Percentiles rank a stretch among this genome's conserved stretches.
Conservation (phyloP, 2,329 filamentous ascomycete genomes). For the Arthrobotrys conoides region DNA sequence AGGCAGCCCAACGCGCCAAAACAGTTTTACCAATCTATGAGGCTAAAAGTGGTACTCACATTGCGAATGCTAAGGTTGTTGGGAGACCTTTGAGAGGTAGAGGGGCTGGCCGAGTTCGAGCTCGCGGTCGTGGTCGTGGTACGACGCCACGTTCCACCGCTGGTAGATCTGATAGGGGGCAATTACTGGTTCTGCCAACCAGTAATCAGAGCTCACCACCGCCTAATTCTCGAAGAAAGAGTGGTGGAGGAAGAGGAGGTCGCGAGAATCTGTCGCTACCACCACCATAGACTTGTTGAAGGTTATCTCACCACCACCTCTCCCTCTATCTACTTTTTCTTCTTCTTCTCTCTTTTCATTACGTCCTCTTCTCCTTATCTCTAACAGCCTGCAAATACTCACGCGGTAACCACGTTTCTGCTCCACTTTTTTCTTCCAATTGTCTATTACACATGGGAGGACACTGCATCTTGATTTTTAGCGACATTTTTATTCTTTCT, state of each 20-base stretch:
- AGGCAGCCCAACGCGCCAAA: background rate
- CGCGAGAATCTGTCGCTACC: background rate
- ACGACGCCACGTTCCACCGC: background rate
- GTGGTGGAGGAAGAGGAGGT: background rate
- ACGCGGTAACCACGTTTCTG: background rate
- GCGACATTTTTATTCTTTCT: background rate
- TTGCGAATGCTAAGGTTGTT: background rate
- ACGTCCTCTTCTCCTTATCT: background rate
- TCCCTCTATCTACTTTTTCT: background rate
- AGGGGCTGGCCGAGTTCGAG: background rate
- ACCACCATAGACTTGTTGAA: too few relatives aligned
- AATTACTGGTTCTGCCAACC: background rate
- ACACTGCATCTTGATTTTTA: constrained; percentile 10
- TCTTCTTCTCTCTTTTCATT: background rate
- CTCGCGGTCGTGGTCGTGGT: background rate
- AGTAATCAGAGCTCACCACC: background rate
- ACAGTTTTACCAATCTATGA: background rate
- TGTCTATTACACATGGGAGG: background rate
- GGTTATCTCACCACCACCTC: too few relatives aligned
- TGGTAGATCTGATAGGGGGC: background rate
- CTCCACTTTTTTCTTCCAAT: background rate
- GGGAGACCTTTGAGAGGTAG: background rate
- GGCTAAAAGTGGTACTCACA: background rate
- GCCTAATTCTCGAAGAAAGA: background rate
- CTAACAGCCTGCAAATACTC: background rate